Evolutionary conservation across 768 basidiomycete genomes (phyloP), one percentile per base, ranked within the genome.

Genomic region (Tulasnella sp.): DNA sequence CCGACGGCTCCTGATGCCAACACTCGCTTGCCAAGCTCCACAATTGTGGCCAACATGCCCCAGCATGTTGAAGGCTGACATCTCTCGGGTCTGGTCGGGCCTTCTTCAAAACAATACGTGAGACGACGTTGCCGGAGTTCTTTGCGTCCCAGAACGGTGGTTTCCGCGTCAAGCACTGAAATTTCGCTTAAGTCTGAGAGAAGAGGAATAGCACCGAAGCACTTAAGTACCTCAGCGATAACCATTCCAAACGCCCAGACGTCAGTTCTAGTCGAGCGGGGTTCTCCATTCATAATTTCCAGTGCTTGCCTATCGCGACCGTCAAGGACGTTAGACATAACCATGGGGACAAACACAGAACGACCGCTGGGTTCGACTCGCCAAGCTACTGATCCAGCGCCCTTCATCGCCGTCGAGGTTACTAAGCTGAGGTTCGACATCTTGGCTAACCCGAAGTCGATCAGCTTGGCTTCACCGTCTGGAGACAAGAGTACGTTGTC

Each of bases 171-270:
- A 69, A 52, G n/a, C 14, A 17, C 69, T 69, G 42, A 16, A 19
- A 42, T 29, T 9, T n/a, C 8, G 32, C 32, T 42, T 35, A 2
- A 12, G 12, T n/a, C n/a, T 9, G 42, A 26, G 2, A 11, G 9
- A 26, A 17, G 4, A n/a, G n/a, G 19, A n/a, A 7, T 42, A 32
- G 44, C 14, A 37, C 1, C n/a, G 68, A 41, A 12, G n/a, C 8
- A 40, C 14, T 39, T 22, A 22, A 5, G 26, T 59, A 69, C 69
- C 69, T 69, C 69, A 12, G 26, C 40, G 6, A 69, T 35, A 12
- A 59, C 35, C 69, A 69, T 69, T 17, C 47, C 69, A 36, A 69
- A 69, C 11, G 39, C 69, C 26, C 44, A 69, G 19, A 59, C 32
- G 36, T 69, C 69, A 5, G n/a, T 19, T 2, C 14, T 29, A 16